Percentiles rank a stretch among this genome's conserved stretches.
Evolutionary conservation across 306 rosid species (phyloP).

Genomic region (Dryas octopetala): DNA sequence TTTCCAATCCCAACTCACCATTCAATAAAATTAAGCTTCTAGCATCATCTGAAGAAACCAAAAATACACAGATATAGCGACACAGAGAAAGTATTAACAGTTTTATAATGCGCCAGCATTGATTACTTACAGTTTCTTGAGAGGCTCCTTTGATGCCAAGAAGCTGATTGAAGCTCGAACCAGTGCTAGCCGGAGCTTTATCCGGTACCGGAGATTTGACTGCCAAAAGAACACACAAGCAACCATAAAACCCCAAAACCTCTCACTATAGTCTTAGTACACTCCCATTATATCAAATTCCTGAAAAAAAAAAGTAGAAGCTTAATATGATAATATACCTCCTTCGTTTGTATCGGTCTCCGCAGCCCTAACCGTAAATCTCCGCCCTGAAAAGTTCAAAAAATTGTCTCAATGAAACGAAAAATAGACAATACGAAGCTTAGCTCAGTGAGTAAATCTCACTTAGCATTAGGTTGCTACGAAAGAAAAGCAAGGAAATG

Average conservation of each 20-base stretch:
- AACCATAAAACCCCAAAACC: not conserved
- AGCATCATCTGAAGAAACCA: not conserved
- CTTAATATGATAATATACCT: slow-evolving; percentile 35
- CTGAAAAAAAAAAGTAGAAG: not conserved
- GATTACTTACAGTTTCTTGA: slow-evolving; percentile 48
- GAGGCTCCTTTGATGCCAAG: slow-evolving; percentile 68
- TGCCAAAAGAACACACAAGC: slow-evolving; percentile 8
- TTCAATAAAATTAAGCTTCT: not conserved
- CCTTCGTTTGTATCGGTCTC: slow-evolving; percentile 70
- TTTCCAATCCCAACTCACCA: not conserved
- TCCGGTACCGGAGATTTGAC: slow-evolving; percentile 59
- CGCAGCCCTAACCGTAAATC: slow-evolving; percentile 53
- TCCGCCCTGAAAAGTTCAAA: slow-evolving; percentile 42
- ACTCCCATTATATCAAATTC: not conserved
- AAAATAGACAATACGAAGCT: not conserved
- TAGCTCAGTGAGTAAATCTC: not conserved
- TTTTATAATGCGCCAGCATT: not conserved
- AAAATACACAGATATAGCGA: not conserved
- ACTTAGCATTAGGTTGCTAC: not conserved
- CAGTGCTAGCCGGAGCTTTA: slow-evolving; percentile 43
- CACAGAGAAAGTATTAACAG: not conserved
- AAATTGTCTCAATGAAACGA: not conserved
- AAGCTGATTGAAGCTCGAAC: slow-evolving; percentile 64
- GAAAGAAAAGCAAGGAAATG: not conserved
- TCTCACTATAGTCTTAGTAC: not conserved